Percentiles rank a stretch among this genome's conserved stretches.
Conservation (phyloP, 345 rosid species). For the Rhodomyrtus tomentosa region DNA sequence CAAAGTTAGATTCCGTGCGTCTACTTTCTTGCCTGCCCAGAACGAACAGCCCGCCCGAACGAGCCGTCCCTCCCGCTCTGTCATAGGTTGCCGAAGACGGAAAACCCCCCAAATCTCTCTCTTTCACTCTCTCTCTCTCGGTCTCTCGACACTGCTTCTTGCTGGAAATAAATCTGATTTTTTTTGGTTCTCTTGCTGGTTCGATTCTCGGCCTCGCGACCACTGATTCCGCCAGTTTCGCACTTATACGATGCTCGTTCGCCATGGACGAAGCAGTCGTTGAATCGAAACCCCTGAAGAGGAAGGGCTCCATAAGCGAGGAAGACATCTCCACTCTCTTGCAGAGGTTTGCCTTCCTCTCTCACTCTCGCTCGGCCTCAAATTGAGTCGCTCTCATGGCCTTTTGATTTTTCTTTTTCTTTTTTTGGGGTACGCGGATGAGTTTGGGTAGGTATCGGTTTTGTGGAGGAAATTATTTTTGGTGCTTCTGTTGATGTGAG, state of each 20-base stretch:
- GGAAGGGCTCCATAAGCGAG: constrained; percentile 46
- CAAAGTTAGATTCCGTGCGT: not conserved
- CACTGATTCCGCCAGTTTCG: not conserved
- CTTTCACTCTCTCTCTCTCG: not conserved
- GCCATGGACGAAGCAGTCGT: not conserved
- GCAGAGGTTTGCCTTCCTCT: constrained; percentile 35
- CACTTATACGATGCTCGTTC: not conserved
- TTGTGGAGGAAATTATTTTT: not conserved
- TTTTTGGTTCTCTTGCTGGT: not conserved
- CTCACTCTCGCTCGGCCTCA: not conserved
- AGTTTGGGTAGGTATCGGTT: not conserved
- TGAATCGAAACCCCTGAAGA: constrained; percentile 4
- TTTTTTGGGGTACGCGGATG: not conserved
- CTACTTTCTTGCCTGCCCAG: not conserved
- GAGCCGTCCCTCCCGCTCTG: not conserved
- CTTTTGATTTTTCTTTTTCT: not conserved
- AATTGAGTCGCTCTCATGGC: not conserved
- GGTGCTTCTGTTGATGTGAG: not conserved
- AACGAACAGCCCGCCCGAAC: not conserved
- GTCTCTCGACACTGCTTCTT: not conserved
- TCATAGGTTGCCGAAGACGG: not conserved
- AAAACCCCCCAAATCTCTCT: not conserved
- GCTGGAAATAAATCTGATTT: not conserved
- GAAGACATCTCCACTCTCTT: constrained; percentile 54
- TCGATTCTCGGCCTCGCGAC: not conserved